Evolutionary conservation across 495 filamentous ascomycete species (phyloP).

Genomic region (Xylaria venustula): DNA sequence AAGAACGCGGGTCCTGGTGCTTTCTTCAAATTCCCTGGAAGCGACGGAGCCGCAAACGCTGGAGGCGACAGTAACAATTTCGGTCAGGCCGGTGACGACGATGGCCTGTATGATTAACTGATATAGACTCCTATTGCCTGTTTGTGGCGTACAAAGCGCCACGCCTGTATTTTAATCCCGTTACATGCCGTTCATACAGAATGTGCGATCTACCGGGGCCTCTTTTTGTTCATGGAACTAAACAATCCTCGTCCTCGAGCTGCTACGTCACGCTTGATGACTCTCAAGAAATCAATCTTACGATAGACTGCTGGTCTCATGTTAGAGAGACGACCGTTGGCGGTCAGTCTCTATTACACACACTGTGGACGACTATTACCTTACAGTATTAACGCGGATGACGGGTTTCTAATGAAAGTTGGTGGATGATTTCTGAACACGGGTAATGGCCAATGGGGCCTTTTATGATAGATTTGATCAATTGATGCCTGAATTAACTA

Average conservation of each 20-base stretch:
- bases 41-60: constrained; percentile 52
- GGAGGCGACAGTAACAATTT: constrained; percentile 44
- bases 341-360: neutral
- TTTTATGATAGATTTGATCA: constrained; percentile 15
- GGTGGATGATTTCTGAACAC: neutral
- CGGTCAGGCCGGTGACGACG: constrained; percentile 81
- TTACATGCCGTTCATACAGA: constrained; percentile 16
- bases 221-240: neutral
- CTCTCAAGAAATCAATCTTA: neutral
- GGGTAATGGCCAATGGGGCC: neutral
- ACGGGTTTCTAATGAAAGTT: neutral
- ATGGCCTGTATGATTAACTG: constrained; percentile 73
- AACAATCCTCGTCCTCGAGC: neutral
- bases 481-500: constrained; percentile 8
- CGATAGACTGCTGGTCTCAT: constrained; percentile 10
- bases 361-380: neutral
- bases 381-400: neutral
- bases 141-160: neutral
- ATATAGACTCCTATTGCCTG: neutral
- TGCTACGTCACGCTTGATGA: neutral
- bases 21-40: constrained; percentile 93
- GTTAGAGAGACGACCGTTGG: constrained; percentile 5
- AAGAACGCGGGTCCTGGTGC: constrained; percentile 93
- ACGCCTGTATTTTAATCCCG: constrained; percentile 24
- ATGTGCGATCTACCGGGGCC: constrained; percentile 10